These are phyloP conservation scores for Fraxinus sp. DNA, from an alignment of 305 asterid species.

Conservation along the genomic window DNA sequence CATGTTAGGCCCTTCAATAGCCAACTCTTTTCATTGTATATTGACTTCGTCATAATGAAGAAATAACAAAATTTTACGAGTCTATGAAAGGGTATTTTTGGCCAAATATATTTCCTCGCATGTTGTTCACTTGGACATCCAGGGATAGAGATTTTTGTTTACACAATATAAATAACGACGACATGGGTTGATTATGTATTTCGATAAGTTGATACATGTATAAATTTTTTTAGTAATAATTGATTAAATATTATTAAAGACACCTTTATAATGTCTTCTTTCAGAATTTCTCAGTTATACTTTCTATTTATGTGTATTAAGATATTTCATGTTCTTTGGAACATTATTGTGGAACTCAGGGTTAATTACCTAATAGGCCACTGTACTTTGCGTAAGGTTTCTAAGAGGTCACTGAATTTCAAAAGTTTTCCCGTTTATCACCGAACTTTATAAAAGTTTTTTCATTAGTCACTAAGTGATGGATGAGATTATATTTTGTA, in stretches of 20 bases:
- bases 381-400: background rate
- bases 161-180: background rate
- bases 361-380: background rate
- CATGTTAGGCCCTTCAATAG: background rate
- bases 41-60: background rate
- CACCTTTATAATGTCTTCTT: background rate
- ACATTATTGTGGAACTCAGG: background rate
- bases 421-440: background rate
- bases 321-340: background rate
- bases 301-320: background rate
- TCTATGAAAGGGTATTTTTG: background rate
- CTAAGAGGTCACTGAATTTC: too few species aligned
- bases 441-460: background rate
- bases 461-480: too few species aligned
- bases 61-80: background rate
- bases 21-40: background rate
- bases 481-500: too few species aligned
- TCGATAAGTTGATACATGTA: background rate
- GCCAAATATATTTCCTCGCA: background rate
- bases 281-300: background rate
- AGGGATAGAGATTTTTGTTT: background rate
- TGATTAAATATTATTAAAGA: background rate
- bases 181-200: background rate
- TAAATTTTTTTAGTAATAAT: background rate
- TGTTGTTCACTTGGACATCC: background rate